Evolutionary conservation across 129 eudicot species (phyloP).

Genomic region (Cynara cardunculus): DNA sequence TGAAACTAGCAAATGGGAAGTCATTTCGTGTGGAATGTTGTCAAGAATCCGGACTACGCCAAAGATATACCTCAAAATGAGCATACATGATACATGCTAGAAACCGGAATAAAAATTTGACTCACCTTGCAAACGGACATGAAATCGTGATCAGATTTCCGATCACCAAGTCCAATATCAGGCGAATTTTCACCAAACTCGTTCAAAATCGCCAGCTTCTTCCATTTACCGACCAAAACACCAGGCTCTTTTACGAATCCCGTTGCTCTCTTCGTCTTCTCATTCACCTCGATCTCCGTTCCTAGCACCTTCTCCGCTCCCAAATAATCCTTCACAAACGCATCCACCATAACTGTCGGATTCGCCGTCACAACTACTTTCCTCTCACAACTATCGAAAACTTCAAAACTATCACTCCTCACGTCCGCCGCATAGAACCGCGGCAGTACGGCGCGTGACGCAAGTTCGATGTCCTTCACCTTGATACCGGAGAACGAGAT

Average conservation of each 20-base stretch:
- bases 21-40: neutral
- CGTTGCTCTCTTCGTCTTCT: conserved; percentile 75
- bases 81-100: neutral
- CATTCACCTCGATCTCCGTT: conserved; percentile 88
- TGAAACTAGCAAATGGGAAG: neutral
- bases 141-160: conserved; percentile 90
- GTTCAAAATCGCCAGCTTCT: conserved; percentile 60
- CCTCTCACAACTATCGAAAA: conserved; percentile 68
- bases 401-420: conserved; percentile 67
- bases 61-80: neutral
- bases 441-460: conserved; percentile 86
- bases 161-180: conserved; percentile 95
- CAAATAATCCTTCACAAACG: conserved; percentile 81
- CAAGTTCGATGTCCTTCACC: conserved; percentile 87
- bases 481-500: conserved; percentile 71
- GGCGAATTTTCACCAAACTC: conserved; percentile 83
- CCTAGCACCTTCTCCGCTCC: conserved; percentile 95
- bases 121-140: conserved; percentile 95
- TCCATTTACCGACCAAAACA: conserved; percentile 86
- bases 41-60: neutral
- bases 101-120: conserved; percentile 2
- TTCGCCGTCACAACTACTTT: conserved; percentile 92
- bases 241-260: conserved; percentile 90
- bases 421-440: conserved; percentile 79
- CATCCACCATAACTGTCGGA: conserved; percentile 92